Evolutionary conservation across 139 green algal species (phyloP).

Genomic region (Eudorina sp.): DNA sequence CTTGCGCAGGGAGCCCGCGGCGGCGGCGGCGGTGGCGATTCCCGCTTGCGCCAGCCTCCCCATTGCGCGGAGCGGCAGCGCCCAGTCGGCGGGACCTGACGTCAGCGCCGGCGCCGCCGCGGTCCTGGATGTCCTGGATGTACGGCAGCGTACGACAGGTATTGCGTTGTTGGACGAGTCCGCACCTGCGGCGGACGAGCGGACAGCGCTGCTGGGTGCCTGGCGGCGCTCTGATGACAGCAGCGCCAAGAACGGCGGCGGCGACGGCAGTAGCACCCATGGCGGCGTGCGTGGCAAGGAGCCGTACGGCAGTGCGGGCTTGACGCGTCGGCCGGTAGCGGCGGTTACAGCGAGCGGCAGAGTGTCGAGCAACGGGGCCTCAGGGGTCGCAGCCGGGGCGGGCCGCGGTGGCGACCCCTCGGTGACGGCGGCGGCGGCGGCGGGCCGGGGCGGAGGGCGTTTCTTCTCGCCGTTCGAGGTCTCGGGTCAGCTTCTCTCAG

Average conservation of each 20-base stretch:
- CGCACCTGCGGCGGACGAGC: background rate
- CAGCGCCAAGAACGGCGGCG: background rate
- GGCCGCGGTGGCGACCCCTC: background rate
- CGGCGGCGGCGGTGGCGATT: too few relatives aligned
- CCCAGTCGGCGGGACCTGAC: too few relatives aligned
- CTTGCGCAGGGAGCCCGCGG: too few relatives aligned
- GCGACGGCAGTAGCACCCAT: too few relatives aligned
- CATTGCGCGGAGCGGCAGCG: too few relatives aligned
- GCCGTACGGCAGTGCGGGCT: background rate
- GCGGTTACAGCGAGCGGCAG: background rate
- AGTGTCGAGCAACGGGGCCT: background rate
- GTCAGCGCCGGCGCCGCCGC: too few relatives aligned
- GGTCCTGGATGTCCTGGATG: background rate
- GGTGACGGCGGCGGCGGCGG: background rate
- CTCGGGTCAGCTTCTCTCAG: too few relatives aligned
- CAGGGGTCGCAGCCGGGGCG: too few relatives aligned
- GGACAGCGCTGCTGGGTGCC: background rate
- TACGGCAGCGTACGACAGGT: background rate
- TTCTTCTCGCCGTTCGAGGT: background rate
- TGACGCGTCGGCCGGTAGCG: background rate
- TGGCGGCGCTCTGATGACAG: constrained; percentile 2
- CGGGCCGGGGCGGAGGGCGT: background rate
- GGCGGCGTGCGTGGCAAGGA: too few relatives aligned
- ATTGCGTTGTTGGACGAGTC: background rate
- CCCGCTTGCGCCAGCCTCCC: too few relatives aligned